Base-by-base conservation (phyloP, 2,329 filamentous ascomycete species). In the Zymoseptoria tritici region DNA sequence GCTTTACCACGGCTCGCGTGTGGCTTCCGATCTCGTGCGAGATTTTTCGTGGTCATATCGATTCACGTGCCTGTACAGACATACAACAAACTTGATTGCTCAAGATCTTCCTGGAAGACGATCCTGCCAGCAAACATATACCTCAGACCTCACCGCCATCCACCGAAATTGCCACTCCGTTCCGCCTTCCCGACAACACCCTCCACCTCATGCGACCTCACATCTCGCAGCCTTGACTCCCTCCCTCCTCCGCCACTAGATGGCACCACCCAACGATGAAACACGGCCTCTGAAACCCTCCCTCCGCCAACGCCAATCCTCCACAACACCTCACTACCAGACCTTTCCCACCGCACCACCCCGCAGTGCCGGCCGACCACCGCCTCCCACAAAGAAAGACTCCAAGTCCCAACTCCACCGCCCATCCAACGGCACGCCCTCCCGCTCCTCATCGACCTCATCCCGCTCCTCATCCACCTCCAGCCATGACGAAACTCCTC, bases 261-360 rank as follows among this genome's bases (percentile, higher is more conserved):
- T 46, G 36, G 36, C 36, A 46, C 36, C 36, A 16, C 36, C 36
- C 13, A 46, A n/a, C 36, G 11, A 46, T 46, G 36, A 46, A 46
- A 46, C 36, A 46, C 13, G 36, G 36, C 36, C 36, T 46, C 3
- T 46, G 7, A 53, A 53, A 29, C 52, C 52, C 16, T 26, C 29
- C 9, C 64, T 74, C 22, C 65, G 64, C 58, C 71, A 76, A 60
- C 78, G 79, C 57, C 75, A 80, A 64, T 81, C 80, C 54, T 79
- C 80, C n/a, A 80, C 78, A 20, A 53, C 52, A 19, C 79, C 85
- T 65, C 86, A 87, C 71, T 94, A 93, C 75, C 88, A 92, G 68
- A 93, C 90, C 6, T 93, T 94, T 68, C 89, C 89, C 2, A 89
- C 87, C 0, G 81, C 85, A 36, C 88, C 89, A 16, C 89, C 89